Evolutionary conservation across 768 basidiomycete species (phyloP).

Genomic region (Albatrellus ellisii): DNA sequence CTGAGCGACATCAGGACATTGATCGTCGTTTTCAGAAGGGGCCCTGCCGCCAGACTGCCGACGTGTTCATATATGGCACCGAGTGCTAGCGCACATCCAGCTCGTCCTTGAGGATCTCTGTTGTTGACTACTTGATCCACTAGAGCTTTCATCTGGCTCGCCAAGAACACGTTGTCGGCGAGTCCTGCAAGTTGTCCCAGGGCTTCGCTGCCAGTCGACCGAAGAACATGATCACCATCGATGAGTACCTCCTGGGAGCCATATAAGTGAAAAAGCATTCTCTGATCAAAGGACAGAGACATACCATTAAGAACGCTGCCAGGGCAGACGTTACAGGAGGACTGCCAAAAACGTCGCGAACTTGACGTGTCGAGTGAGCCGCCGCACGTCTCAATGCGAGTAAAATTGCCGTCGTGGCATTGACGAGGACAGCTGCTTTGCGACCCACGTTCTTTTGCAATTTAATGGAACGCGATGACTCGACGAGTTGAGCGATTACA

Average conservation of each 20-base stretch:
- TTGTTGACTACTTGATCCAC: constrained; percentile 93
- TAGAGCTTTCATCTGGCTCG: constrained; percentile 75
- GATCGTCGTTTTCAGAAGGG: constrained; percentile 88
- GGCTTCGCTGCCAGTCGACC: constrained; percentile 73
- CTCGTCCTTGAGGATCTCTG: constrained; percentile 82
- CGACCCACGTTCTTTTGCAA: constrained; percentile 82
- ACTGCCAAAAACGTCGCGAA: constrained; percentile 54
- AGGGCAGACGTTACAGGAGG: constrained; percentile 46
- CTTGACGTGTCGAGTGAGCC: constrained; percentile 38
- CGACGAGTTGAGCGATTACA: constrained; percentile 44
- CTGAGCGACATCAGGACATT: constrained; percentile 91
- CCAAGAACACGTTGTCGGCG: constrained; percentile 74
- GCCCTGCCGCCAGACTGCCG: constrained; percentile 89
- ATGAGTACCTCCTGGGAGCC: constrained; percentile 57
- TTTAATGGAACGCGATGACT: constrained; percentile 58
- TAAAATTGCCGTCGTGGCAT: constrained; percentile 63
- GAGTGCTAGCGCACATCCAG: constrained; percentile 88
- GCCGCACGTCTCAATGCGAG: constrained; percentile 51
- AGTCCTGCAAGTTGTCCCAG: constrained; percentile 80
- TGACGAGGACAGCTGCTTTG: constrained; percentile 72
- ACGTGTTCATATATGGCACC: constrained; percentile 87
- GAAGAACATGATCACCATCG: constrained; percentile 66
- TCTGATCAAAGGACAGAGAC: constrained; percentile 8
- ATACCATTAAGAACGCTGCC: constrained; percentile 67
- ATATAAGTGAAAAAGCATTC: constrained; percentile 3